Evolutionary conservation across 2,329 filamentous ascomycete genomes (phyloP).

Genomic region (Phyllosticta citriasiana): DNA sequence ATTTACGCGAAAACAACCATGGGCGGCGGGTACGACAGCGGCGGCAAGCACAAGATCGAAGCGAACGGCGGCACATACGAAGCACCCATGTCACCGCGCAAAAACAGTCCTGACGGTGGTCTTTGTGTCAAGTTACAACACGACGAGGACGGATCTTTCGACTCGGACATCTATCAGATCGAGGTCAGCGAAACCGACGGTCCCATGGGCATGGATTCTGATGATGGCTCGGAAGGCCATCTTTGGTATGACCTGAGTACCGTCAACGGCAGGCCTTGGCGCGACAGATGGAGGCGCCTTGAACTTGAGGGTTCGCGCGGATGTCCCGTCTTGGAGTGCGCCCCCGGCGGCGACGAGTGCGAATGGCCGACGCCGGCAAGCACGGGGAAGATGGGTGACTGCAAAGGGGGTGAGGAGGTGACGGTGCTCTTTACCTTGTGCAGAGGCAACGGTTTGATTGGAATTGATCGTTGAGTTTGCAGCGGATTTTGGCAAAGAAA

Average conservation of each 20-base stretch:
- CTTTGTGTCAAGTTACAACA: neutral
- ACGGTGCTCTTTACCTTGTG: neutral
- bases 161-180: neutral
- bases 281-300: neutral
- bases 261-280: neutral
- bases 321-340: neutral
- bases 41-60: neutral
- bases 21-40: slow-evolving; percentile 1
- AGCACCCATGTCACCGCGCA: neutral
- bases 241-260: neutral
- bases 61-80: neutral
- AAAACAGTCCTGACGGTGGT: neutral
- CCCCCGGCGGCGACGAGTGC: neutral
- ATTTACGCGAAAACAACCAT: slow-evolving; percentile 1
- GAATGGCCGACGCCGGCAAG: slow-evolving; percentile 1
- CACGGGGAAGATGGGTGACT: neutral
- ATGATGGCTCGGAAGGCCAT: neutral
- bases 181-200: neutral
- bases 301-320: neutral
- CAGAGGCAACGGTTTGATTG: neutral
- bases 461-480: neutral
- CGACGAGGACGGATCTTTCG: neutral
- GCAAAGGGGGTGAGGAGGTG: neutral
- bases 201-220: neutral
- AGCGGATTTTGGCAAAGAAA: neutral